Base-by-base conservation (phyloP, 495 filamentous ascomycete genomes). In the Trichoderma asperelloides region DNA sequence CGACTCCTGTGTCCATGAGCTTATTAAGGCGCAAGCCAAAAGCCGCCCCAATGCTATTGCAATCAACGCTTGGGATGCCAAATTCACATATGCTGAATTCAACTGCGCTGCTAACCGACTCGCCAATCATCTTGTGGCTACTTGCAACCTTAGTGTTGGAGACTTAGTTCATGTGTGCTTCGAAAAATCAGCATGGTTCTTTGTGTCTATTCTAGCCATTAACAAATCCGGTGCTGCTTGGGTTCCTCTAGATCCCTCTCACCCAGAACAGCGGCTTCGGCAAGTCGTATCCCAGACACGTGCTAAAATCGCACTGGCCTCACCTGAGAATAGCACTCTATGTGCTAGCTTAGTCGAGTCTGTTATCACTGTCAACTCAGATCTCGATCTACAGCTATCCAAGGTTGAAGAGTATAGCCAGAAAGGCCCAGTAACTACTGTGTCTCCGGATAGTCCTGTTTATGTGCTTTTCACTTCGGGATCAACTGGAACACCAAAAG, bases 121-220 rank as follows among this genome's bases (percentile, higher is more conserved):
- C 8, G 64, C 64, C 27, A 30, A 45, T n/a, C 21, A 65, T 27
- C 64, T 65, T 8, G 25, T 23, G 8, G 33, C 37, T 6, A 12
- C 4, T 23, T 41, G 23, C 15, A 82, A 85, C 7, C 78, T 87
- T 41, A 77, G 79, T 0, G 79, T 80, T 1, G 86, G 84, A 41
- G 76, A 72, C 0, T 65, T 86, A 0, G 75, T 83, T 2, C 81
- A 80, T 2, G 77, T 82, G 27, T 76, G 80, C 3, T 73, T 82
- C 65, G 74, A 80, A 47, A 83, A 81, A 70, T 74, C 75, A 63
- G 73, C 77, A 57, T 78, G 81, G 65, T 75, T 78, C 12, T 72
- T 79, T n/a, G 77, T 83, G 33, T 64, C 63, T n/a, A 64, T 64
- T 33, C 15, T 64, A 1, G 63, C 63, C 12, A 41, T 64, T 9